These are phyloP conservation scores for Penicillium brasilianum DNA, from an alignment of 2,329 filamentous ascomycete species.

Conservation along the genomic window DNA sequence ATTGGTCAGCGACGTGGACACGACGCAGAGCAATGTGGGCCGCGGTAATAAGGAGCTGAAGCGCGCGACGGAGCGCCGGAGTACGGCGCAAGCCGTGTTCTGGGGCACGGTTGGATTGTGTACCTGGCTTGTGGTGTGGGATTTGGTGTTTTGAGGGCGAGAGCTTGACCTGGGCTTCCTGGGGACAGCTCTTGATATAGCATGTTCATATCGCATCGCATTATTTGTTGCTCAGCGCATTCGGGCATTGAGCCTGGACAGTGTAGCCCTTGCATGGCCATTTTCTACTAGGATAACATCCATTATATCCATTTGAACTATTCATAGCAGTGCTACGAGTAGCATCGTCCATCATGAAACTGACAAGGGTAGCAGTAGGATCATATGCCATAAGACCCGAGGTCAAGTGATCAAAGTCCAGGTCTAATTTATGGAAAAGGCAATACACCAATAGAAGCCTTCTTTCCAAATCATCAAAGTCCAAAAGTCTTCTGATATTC, in stretches of 20 bases:
- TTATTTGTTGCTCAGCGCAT: no score
- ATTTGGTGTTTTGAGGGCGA: constrained; percentile 62
- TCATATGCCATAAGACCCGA: no score
- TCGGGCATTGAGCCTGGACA: no score
- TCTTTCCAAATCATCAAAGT: not conserved
- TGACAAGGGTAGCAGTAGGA: no score
- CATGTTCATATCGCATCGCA: no score
- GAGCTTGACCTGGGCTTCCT: no score
- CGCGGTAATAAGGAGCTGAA: constrained; percentile 91
- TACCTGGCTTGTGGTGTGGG: constrained; percentile 76
- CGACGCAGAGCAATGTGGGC: constrained; percentile 83
- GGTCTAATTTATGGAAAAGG: not conserved
- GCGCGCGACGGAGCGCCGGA: constrained; percentile 73
- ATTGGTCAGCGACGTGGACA: constrained; percentile 79
- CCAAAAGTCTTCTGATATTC: not conserved
- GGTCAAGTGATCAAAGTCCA: not conserved
- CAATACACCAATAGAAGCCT: not conserved
- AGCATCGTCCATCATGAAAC: no score
- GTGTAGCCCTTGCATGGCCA: no score
- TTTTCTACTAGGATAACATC: no score
- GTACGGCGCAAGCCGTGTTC: constrained; percentile 77
- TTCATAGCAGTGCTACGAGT: no score
- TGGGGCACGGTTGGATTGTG: constrained; percentile 79
- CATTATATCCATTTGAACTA: no score
- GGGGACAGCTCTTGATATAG: no score